Conservation (phyloP, 2,329 filamentous ascomycete species). For the Bimuria novae-zelandiae region DNA sequence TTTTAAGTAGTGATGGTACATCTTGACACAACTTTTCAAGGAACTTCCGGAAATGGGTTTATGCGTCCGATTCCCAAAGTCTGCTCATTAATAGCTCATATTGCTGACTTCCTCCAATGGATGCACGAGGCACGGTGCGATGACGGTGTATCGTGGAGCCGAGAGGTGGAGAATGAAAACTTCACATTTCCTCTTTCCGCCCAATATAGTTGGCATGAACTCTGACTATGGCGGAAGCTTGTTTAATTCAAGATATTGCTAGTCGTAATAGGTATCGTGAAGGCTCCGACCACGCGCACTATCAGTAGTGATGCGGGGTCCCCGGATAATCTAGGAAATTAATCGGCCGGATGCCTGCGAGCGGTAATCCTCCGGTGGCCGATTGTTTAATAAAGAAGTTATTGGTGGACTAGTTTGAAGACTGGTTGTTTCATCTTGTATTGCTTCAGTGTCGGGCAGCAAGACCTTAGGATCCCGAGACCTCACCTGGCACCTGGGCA, state of each 20-base stretch:
- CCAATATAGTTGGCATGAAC: not conserved
- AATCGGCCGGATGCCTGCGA: not conserved
- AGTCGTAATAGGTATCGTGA: not conserved
- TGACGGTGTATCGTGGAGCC: not conserved
- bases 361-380: not conserved
- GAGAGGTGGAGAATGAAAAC: not conserved
- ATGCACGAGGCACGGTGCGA: not conserved
- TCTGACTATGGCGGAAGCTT: constrained; percentile 1
- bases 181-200: not conserved
- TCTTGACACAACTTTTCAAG: not conserved
- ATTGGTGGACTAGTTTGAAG: not conserved
- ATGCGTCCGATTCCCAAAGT: not conserved
- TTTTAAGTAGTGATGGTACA: not conserved
- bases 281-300: not conserved
- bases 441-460: too few species aligned
- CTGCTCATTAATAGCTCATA: not conserved
- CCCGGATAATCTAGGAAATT: constrained; percentile 1
- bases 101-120: constrained; percentile 6
- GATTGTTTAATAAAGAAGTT: not conserved
- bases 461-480: too few species aligned
- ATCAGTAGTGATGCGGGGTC: constrained; percentile 1
- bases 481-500: too few species aligned
- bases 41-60: not conserved
- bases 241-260: constrained; percentile 1
- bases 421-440: not conserved